phyloP scores from a whole-genome alignment of 768 basidiomycete species.

The Leccinum pellstonianum region DNA sequence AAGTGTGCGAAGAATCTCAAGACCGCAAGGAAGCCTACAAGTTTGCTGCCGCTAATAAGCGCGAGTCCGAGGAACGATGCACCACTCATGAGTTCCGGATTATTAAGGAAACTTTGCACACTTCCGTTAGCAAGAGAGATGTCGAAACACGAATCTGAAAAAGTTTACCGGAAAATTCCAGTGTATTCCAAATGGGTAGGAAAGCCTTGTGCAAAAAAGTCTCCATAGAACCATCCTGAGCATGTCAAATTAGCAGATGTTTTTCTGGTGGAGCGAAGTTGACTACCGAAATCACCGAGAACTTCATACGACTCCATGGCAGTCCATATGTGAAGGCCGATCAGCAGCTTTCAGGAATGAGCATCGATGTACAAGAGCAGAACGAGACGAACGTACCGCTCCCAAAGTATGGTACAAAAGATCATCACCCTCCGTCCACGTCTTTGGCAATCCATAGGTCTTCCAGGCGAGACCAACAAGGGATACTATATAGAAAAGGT shows the following conservation, averaged over 20 bases:
- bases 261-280: background rate
- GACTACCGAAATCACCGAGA: constrained; percentile 84
- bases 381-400: constrained; percentile 49
- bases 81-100: constrained; percentile 94
- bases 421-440: constrained; percentile 88
- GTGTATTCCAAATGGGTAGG: constrained; percentile 90
- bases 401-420: constrained; percentile 88
- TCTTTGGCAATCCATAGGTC: constrained; percentile 75
- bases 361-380: background rate
- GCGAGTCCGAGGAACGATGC: constrained; percentile 94
- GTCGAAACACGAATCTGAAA: background rate
- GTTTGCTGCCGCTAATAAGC: constrained; percentile 87
- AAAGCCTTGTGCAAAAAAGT: constrained; percentile 95
- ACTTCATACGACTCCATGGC: constrained; percentile 89
- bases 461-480: constrained; percentile 86
- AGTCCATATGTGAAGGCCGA: constrained; percentile 90
- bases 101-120: constrained; percentile 73
- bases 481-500: constrained; percentile 55
- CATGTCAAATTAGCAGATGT: background rate
- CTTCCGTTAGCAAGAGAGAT: background rate
- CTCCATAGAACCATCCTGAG: constrained; percentile 96
- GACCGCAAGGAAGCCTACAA: constrained; percentile 84
- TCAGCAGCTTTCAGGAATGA: constrained; percentile 56
- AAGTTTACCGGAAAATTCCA: constrained; percentile 85
- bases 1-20: constrained; percentile 85